Conservation (phyloP, 2,329 filamentous ascomycete genomes). For the Macrophomina tecta region DNA sequence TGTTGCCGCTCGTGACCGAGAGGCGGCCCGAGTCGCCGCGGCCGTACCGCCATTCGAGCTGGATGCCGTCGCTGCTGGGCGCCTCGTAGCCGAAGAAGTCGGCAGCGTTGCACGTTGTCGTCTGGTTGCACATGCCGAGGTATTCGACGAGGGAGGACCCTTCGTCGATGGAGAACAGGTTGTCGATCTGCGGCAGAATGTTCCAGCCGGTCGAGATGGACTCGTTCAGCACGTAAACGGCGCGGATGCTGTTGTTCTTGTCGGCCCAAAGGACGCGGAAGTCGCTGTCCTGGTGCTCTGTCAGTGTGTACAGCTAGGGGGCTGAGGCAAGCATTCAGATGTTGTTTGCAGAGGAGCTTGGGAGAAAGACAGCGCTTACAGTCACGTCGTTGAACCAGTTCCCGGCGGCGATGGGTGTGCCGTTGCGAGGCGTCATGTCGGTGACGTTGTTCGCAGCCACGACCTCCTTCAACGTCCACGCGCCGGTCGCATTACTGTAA, state of each 20-base stretch:
- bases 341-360: neutral
- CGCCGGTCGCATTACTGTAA: neutral
- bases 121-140: constrained; percentile 2
- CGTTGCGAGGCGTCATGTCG: neutral
- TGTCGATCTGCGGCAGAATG: neutral
- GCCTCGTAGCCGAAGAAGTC: constrained; percentile 2
- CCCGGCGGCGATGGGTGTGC: constrained; percentile 7
- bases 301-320: too few species aligned
- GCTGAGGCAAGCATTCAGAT: too few species aligned
- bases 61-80: neutral
- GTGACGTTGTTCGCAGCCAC: neutral
- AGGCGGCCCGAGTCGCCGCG: neutral
- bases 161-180: neutral
- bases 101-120: constrained; percentile 1
- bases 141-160: constrained; percentile 1
- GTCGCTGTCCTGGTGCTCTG: neutral
- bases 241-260: neutral
- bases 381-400: neutral
- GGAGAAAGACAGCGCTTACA: neutral
- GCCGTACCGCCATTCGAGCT: neutral
- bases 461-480: neutral
- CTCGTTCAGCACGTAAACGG: constrained; percentile 1
- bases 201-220: neutral
- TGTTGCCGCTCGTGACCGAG: neutral
- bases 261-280: constrained; percentile 9